phyloP scores from a whole-genome alignment of 805 yeast species.

The Lipomyces spencermartinsiae region DNA sequence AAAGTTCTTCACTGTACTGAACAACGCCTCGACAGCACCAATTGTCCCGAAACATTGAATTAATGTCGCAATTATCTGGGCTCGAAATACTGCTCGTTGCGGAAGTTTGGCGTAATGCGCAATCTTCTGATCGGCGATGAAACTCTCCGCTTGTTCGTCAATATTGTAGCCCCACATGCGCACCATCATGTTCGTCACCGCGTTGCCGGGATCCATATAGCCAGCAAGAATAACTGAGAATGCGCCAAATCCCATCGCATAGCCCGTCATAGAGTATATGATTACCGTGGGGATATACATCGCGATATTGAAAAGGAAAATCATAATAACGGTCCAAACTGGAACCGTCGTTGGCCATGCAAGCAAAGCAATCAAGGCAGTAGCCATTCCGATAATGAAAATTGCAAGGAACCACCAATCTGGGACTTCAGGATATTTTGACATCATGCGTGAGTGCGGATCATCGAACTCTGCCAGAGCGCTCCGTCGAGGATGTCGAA shows the following conservation, averaged over 20 bases:
- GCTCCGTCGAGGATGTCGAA: slow-evolving; percentile 39
- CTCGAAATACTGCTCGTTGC: slow-evolving; percentile 52
- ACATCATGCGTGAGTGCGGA: slow-evolving; percentile 23
- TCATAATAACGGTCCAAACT: slow-evolving; percentile 42
- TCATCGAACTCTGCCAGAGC: slow-evolving; percentile 47
- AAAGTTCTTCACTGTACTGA: slow-evolving; percentile 19
- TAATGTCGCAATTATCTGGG: slow-evolving; percentile 40
- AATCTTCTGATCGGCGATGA: slow-evolving; percentile 61
- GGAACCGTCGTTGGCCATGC: slow-evolving; percentile 49
- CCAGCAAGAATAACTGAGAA: slow-evolving; percentile 35
- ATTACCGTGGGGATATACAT: slow-evolving; percentile 45
- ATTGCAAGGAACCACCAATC: slow-evolving; percentile 56
- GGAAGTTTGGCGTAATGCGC: slow-evolving; percentile 58
- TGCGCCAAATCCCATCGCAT: slow-evolving; percentile 49
- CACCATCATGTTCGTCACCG: slow-evolving; percentile 58
- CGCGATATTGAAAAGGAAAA: slow-evolving; percentile 44
- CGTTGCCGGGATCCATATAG: slow-evolving; percentile 54
- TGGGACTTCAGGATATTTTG: slow-evolving; percentile 49
- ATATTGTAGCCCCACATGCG: slow-evolving; percentile 63
- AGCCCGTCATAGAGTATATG: slow-evolving; percentile 48
- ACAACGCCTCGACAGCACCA: slow-evolving; percentile 27
- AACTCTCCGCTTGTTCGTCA: slow-evolving; percentile 68
- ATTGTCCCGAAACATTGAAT: slow-evolving; percentile 21
- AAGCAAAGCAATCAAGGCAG: slow-evolving; percentile 51
- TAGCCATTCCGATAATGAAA: slow-evolving; percentile 52